phyloP scores from a whole-genome alignment of 2,329 filamentous ascomycete species.

The Cladophialophora psammophila region DNA sequence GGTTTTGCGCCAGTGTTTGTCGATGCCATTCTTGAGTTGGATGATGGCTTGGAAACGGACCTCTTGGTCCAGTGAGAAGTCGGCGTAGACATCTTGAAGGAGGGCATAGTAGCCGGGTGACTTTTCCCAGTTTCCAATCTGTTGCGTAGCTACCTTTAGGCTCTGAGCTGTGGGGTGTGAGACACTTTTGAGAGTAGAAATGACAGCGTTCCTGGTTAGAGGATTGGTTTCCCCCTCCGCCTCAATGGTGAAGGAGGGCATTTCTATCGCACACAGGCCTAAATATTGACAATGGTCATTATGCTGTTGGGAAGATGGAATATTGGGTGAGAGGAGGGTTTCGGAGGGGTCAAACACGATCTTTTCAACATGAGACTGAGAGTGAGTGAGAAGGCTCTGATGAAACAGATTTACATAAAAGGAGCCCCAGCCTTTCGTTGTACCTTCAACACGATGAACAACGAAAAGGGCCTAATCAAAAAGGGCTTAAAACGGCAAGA shows the following conservation, averaged over 20 bases:
- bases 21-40: constrained; percentile 94
- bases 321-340: constrained; percentile 6
- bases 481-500: constrained; percentile 12
- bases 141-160: constrained; percentile 70
- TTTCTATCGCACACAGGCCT: constrained; percentile 11
- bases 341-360: constrained; percentile 3
- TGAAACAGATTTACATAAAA: constrained; percentile 25
- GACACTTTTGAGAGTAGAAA: constrained; percentile 68
- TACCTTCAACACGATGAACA: background rate
- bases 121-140: constrained; percentile 75
- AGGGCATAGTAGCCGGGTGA: constrained; percentile 71
- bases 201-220: constrained; percentile 68
- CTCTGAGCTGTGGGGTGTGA: constrained; percentile 53
- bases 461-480: background rate
- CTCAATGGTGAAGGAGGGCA: constrained; percentile 42
- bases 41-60: constrained; percentile 90
- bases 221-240: constrained; percentile 75
- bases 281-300: constrained; percentile 8
- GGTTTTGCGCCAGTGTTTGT: constrained; percentile 89
- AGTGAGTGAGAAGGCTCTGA: constrained; percentile 15
- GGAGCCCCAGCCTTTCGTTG: constrained; percentile 19
- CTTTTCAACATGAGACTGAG: constrained; percentile 17
- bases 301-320: constrained; percentile 7
- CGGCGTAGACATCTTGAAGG: constrained; percentile 81
- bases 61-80: constrained; percentile 76